phyloP scores from a whole-genome alignment of 2,329 filamentous ascomycete genomes.

The Samsoniella hepiali region DNA sequence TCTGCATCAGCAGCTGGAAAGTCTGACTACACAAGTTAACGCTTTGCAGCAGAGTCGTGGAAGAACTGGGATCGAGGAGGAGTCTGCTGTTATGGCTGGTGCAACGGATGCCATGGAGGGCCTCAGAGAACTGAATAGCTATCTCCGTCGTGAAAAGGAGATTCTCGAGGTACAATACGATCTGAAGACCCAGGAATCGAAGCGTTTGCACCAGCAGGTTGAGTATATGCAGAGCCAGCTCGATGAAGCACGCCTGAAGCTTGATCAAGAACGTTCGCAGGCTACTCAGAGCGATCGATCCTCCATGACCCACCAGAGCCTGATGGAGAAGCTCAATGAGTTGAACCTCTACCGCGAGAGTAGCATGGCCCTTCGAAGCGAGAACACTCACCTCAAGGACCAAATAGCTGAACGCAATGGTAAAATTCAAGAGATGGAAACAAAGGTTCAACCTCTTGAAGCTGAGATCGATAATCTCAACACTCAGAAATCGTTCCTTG shows the following conservation, averaged over 20 bases:
- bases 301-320: conserved; percentile 77
- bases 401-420: conserved; percentile 71
- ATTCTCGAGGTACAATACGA: conserved; percentile 97
- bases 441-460: conserved; percentile 77
- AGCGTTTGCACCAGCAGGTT: conserved; percentile 84
- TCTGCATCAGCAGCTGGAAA: conserved; percentile 84
- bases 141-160: conserved; percentile 91
- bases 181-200: conserved; percentile 80
- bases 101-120: conserved; percentile 65
- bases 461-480: conserved; percentile 77
- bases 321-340: conserved; percentile 93
- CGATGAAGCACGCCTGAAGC: conserved; percentile 82
- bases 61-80: conserved; percentile 48
- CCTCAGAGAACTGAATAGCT: conserved; percentile 86
- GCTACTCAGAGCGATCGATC: conserved; percentile 70
- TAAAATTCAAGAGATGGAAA: conserved; percentile 70
- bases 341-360: conserved; percentile 95
- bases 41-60: conserved; percentile 73
- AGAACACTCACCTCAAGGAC: conserved; percentile 74
- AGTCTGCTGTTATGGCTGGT: conserved; percentile 49
- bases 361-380: conserved; percentile 83
- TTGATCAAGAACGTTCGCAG: conserved; percentile 81
- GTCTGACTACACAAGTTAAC: conserved; percentile 74
- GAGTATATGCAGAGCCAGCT: conserved; percentile 84
- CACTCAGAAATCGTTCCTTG: conserved; percentile 73